These are phyloP conservation scores for Picea abies DNA, from an alignment of 83 land plant species.

Conservation along the genomic window DNA sequence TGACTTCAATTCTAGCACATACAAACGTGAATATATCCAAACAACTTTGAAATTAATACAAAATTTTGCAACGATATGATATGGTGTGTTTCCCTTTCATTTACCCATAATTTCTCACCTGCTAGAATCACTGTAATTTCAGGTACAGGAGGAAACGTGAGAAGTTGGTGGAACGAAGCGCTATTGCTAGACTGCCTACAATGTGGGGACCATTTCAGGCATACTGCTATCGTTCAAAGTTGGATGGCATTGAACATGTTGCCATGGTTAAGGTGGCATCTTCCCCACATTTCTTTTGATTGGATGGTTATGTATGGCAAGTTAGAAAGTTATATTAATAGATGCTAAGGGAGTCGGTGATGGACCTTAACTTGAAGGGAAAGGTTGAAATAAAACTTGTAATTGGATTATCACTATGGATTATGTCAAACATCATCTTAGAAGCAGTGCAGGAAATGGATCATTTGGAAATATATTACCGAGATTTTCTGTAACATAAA, in stretches of 20 bases:
- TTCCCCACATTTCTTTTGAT: background rate
- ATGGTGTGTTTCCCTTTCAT: background rate
- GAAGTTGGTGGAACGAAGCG: conserved; percentile 70
- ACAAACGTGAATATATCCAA: background rate
- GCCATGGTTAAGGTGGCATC: conserved; percentile 93
- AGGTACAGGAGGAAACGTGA: conserved; percentile 87
- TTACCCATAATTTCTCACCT: background rate
- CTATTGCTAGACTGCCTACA: conserved; percentile 84
- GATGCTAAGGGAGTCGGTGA: background rate
- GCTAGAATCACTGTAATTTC: conserved; percentile 7
- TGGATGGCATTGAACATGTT: conserved; percentile 97
- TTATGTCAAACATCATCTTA: background rate
- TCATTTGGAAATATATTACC: background rate
- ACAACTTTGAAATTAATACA: background rate
- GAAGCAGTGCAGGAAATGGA: background rate
- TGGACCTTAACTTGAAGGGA: background rate
- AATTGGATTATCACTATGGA: background rate
- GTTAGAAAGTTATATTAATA: background rate
- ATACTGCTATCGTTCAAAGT: conserved; percentile 80
- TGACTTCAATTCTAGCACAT: too few species aligned
- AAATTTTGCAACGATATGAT: background rate
- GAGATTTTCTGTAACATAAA: background rate
- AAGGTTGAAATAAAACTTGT: background rate
- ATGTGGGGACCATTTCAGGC: conserved; percentile 88
- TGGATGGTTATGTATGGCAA: background rate